Percentiles rank a stretch among this genome's conserved stretches.
phyloP scores from a whole-genome alignment of 805 yeast genomes.

The Lipomyces orientalis region DNA sequence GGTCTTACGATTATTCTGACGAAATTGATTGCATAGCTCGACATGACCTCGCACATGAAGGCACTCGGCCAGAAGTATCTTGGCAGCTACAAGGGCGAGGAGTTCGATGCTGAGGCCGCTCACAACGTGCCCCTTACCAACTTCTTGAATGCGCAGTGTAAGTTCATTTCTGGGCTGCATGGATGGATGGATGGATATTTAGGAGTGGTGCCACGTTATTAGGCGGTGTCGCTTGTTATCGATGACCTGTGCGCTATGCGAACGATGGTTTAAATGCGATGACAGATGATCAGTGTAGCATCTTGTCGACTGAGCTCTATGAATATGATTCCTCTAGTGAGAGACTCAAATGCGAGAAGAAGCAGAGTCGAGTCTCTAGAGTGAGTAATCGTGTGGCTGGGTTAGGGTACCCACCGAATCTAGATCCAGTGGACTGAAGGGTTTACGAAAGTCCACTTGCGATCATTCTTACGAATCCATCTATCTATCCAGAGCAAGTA shows the following conservation, averaged over 20 bases:
- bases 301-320: too few relatives aligned
- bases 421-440: too few relatives aligned
- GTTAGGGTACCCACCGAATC: too few relatives aligned
- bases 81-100: constrained; percentile 51
- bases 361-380: too few relatives aligned
- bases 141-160: constrained; percentile 85
- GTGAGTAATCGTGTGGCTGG: too few relatives aligned
- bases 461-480: not conserved
- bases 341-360: too few relatives aligned
- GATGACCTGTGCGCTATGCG: not conserved
- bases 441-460: not conserved
- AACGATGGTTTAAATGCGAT: not conserved
- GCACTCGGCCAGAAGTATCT: constrained; percentile 69
- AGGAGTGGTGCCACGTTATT: too few relatives aligned
- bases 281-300: too few relatives aligned
- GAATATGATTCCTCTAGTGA: too few relatives aligned
- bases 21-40: constrained; percentile 23
- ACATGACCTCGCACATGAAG: constrained; percentile 52
- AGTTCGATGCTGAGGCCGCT: constrained; percentile 47
- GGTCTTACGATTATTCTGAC: constrained; percentile 5
- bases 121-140: constrained; percentile 88
- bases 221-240: too few relatives aligned
- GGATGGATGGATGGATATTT: not conserved
- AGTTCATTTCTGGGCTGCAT: too few relatives aligned
- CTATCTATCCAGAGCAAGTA: not conserved